These are phyloP conservation scores for Warburgia ugandensis DNA, from an alignment of 164 flowering plant species.

Conservation along the genomic window DNA sequence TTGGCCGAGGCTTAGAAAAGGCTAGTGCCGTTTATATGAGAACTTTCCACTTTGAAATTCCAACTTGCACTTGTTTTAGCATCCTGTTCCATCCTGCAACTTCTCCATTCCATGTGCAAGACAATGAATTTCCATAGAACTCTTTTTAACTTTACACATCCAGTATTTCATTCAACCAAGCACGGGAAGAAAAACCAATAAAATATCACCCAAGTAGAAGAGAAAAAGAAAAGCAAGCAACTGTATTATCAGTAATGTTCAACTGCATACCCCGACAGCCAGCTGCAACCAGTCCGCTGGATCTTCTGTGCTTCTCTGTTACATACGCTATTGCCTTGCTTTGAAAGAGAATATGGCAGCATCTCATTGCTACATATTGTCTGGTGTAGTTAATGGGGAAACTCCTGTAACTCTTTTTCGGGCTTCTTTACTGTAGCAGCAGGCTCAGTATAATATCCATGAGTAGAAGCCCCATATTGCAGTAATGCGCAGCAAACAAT, in stretches of 20 bases:
- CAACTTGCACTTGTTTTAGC: too few species aligned
- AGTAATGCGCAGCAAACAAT: too few species aligned
- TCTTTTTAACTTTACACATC: slow-evolving; percentile 9
- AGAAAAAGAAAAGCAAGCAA: background rate
- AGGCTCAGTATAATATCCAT: too few species aligned
- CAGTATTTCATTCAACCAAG: slow-evolving; percentile 4
- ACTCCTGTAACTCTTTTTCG: background rate
- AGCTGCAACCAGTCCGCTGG: background rate
- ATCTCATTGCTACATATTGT: too few species aligned
- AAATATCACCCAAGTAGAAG: slow-evolving; percentile 7
- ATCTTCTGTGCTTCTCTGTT: background rate
- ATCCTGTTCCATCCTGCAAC: too few species aligned
- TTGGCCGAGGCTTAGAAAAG: too few species aligned
- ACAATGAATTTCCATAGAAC: background rate
- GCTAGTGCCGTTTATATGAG: too few species aligned
- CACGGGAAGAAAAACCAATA: background rate
- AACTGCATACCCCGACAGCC: background rate
- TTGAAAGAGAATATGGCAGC: too few species aligned
- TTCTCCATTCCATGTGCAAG: slow-evolving; percentile 2
- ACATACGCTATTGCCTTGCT: too few species aligned
- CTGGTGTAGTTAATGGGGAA: background rate
- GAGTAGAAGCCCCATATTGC: too few species aligned
- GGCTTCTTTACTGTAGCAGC: too few species aligned
- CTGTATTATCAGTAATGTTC: slow-evolving; percentile 11
- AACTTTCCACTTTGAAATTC: too few species aligned